Evolutionary conservation across 1,139 yeast species (phyloP).

Genomic region (Kodamaea arcana): DNA sequence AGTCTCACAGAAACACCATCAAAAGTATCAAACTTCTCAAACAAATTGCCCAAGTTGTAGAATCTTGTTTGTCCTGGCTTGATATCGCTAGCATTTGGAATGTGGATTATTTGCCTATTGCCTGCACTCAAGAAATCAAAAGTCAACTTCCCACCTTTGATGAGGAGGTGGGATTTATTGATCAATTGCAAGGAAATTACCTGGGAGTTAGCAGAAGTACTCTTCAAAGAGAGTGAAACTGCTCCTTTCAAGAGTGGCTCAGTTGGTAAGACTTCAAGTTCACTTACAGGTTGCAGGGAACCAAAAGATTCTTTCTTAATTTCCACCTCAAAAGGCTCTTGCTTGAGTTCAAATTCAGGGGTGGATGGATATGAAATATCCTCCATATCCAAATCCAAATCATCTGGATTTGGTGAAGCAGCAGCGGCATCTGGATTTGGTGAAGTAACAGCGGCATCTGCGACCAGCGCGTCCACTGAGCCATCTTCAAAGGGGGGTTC

Average conservation of each 20-base stretch:
- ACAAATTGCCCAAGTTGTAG: slow-evolving; percentile 22
- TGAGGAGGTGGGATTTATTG: slow-evolving; percentile 21
- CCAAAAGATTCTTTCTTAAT: background rate
- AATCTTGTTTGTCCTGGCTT: slow-evolving; percentile 27
- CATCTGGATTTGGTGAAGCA: background rate
- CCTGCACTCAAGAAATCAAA: slow-evolving; percentile 16
- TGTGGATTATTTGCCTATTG: slow-evolving; percentile 16
- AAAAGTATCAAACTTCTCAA: slow-evolving; percentile 3
- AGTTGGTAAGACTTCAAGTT: slow-evolving; percentile 1
- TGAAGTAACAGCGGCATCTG: background rate
- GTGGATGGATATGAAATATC: background rate
- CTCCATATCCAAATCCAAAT: background rate
- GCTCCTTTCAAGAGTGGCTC: slow-evolving; percentile 3
- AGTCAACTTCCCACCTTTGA: slow-evolving; percentile 29
- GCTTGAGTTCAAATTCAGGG: slow-evolving; percentile 1
- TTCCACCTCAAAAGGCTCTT: background rate
- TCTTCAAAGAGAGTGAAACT: slow-evolving; percentile 5
- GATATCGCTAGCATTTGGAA: slow-evolving; percentile 27
- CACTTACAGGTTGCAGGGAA: background rate
- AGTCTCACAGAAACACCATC: slow-evolving; percentile 20
- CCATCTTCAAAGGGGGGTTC: too few relatives aligned
- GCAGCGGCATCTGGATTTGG: background rate
- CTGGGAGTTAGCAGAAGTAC: slow-evolving; percentile 13
- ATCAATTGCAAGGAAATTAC: slow-evolving; percentile 26
- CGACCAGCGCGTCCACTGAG: background rate